Percentiles rank a stretch among this genome's conserved stretches.
phyloP scores from a whole-genome alignment of 2,329 filamentous ascomycete genomes.

The Annulohypoxylon truncatum region DNA sequence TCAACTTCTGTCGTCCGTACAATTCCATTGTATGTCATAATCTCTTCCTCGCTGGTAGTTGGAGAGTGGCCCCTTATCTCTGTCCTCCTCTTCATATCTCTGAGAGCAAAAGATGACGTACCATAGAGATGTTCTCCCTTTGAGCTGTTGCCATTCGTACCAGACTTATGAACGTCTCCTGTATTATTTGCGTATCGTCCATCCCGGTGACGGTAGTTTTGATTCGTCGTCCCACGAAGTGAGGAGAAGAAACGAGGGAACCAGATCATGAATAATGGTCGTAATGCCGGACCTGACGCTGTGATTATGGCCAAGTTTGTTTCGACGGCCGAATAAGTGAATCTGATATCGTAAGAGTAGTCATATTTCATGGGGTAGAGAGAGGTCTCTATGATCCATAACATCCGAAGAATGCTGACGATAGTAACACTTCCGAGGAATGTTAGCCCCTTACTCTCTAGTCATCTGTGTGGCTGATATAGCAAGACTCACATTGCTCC shows the following conservation, averaged over 20 bases:
- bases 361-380: conserved; percentile 38
- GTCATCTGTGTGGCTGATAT: not conserved
- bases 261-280: conserved; percentile 41
- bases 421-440: conserved; percentile 34
- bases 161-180: conserved; percentile 29
- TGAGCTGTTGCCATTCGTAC: conserved; percentile 2
- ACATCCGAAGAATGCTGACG: conserved; percentile 40
- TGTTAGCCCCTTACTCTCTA: not conserved
- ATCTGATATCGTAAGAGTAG: conserved; percentile 43
- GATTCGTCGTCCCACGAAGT: conserved; percentile 29
- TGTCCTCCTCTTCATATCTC: conserved; percentile 36
- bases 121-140: conserved; percentile 29
- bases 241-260: conserved; percentile 43
- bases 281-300: conserved; percentile 44
- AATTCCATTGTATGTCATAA: conserved; percentile 52
- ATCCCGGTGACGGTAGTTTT: conserved; percentile 37
- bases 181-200: conserved; percentile 25
- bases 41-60: conserved; percentile 50
- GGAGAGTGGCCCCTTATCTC: conserved; percentile 49
- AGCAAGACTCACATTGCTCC: conserved; percentile 42
- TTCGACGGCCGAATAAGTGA: conserved; percentile 45
- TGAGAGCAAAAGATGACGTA: conserved; percentile 36
- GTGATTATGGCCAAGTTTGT: conserved; percentile 47
- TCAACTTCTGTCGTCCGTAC: conserved; percentile 47
- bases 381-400: conserved; percentile 40